phyloP scores from a whole-genome alignment of 495 filamentous ascomycete genomes.

The Hypomontagnella monticulosa region DNA sequence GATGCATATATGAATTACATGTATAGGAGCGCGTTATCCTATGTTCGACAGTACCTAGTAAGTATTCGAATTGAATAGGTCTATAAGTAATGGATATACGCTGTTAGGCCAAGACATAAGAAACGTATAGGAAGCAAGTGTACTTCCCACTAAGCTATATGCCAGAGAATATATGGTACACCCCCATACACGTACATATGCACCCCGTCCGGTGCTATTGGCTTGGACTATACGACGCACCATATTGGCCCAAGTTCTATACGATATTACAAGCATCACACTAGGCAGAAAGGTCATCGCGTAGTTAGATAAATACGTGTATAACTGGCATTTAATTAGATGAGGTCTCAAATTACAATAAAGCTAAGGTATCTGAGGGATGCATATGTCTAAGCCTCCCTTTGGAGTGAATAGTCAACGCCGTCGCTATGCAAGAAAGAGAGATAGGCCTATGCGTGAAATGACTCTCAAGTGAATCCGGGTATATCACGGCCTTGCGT shows the following conservation, averaged over 20 bases:
- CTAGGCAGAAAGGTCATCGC: not conserved
- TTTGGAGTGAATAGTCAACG: slow-evolving; percentile 44
- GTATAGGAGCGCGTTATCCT: too few relatives aligned
- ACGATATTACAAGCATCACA: slow-evolving; percentile 10
- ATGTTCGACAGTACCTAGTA: too few relatives aligned
- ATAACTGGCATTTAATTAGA: slow-evolving; percentile 13
- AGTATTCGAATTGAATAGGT: too few relatives aligned
- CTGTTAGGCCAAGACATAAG: too few relatives aligned
- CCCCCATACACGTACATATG: too few relatives aligned
- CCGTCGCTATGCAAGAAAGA: slow-evolving; percentile 56
- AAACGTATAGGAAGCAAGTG: too few relatives aligned
- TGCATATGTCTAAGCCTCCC: not conserved
- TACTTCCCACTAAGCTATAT: too few relatives aligned
- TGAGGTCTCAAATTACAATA: not conserved
- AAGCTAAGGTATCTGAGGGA: not conserved
- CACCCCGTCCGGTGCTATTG: not conserved
- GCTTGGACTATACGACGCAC: not conserved
- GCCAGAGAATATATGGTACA: too few relatives aligned
- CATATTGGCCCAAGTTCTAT: slow-evolving; percentile 2
- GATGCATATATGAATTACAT: too few relatives aligned
- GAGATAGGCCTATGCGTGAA: slow-evolving; percentile 12
- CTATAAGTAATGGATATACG: too few relatives aligned
- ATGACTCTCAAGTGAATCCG: not conserved
- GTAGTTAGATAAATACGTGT: not conserved
- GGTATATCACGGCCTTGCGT: slow-evolving; percentile 10